Percentiles rank a stretch among this genome's conserved stretches.
Evolutionary conservation across 768 basidiomycete species (phyloP).

Genomic region (Tremella yokohamensis): DNA sequence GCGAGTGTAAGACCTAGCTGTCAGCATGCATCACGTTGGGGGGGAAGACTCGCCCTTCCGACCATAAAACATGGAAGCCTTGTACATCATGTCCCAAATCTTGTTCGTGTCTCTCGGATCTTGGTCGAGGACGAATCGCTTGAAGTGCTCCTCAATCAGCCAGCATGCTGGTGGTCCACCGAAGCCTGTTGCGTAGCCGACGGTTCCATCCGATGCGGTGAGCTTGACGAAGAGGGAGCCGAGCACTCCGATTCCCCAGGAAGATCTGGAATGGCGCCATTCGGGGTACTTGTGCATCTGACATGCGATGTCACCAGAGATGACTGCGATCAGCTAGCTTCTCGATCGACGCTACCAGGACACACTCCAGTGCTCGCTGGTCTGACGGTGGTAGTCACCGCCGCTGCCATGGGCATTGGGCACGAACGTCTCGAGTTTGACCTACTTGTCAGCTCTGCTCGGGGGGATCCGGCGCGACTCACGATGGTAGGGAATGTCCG

Average conservation of each 20-base stretch:
- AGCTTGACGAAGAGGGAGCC: conserved; percentile 53
- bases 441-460: conserved; percentile 15
- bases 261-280: conserved; percentile 48
- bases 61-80: conserved; percentile 53
- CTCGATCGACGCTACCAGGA: conserved; percentile 10
- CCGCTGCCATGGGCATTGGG: conserved; percentile 51
- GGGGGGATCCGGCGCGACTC: neutral
- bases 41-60: conserved; percentile 40
- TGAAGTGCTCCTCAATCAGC: conserved; percentile 53
- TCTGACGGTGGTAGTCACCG: conserved; percentile 51
- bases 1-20: conserved; percentile 48
- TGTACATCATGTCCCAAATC: conserved; percentile 53
- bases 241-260: conserved; percentile 54
- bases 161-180: conserved; percentile 53
- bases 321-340: conserved; percentile 26
- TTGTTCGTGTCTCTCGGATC: conserved; percentile 53
- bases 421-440: conserved; percentile 51
- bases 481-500: neutral
- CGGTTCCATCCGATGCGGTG: conserved; percentile 52
- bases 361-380: conserved; percentile 51
- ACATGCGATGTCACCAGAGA: conserved; percentile 50
- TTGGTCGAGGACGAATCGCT: conserved; percentile 52
- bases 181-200: conserved; percentile 52
- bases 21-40: neutral
- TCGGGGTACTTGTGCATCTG: conserved; percentile 51